Evolutionary conservation across 2,329 filamentous ascomycete genomes (phyloP).

Genomic region (Neopestalotiopsis sp.): DNA sequence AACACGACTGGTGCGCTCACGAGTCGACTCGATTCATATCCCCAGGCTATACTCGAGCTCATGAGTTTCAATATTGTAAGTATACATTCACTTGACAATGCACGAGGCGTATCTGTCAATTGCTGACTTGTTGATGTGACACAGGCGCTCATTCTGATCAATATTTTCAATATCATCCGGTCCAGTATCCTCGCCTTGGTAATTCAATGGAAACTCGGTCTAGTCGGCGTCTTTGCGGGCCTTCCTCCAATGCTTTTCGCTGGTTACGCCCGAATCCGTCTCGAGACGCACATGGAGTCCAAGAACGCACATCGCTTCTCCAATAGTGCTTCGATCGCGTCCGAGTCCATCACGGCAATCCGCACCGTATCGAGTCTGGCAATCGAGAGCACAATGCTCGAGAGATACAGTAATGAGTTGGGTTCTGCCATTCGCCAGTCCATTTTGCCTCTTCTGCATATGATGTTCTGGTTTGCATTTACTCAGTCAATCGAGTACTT

Average conservation of each 20-base stretch:
- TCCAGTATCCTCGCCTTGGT: slow-evolving; percentile 68
- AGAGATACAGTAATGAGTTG: slow-evolving; percentile 40
- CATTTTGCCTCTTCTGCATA: slow-evolving; percentile 23
- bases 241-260: slow-evolving; percentile 52
- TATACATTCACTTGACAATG: neutral
- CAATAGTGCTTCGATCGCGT: slow-evolving; percentile 73
- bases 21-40: slow-evolving; percentile 56
- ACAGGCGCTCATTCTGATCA: slow-evolving; percentile 53
- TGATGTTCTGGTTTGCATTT: slow-evolving; percentile 25
- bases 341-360: slow-evolving; percentile 74
- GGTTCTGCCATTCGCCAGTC: slow-evolving; percentile 25
- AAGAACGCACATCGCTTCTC: slow-evolving; percentile 70
- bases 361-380: slow-evolving; percentile 72
- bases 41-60: slow-evolving; percentile 62
- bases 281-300: slow-evolving; percentile 67
- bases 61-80: slow-evolving; percentile 63
- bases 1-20: slow-evolving; percentile 63
- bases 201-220: slow-evolving; percentile 75
- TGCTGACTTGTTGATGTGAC: neutral
- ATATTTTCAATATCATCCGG: slow-evolving; percentile 66
- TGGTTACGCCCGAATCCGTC: slow-evolving; percentile 53
- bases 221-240: slow-evolving; percentile 66
- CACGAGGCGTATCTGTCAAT: too few relatives aligned
- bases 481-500: slow-evolving; percentile 37
- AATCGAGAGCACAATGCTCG: slow-evolving; percentile 58